Conservation (phyloP, 495 filamentous ascomycete genomes). For the Podospora tetraspora region DNA sequence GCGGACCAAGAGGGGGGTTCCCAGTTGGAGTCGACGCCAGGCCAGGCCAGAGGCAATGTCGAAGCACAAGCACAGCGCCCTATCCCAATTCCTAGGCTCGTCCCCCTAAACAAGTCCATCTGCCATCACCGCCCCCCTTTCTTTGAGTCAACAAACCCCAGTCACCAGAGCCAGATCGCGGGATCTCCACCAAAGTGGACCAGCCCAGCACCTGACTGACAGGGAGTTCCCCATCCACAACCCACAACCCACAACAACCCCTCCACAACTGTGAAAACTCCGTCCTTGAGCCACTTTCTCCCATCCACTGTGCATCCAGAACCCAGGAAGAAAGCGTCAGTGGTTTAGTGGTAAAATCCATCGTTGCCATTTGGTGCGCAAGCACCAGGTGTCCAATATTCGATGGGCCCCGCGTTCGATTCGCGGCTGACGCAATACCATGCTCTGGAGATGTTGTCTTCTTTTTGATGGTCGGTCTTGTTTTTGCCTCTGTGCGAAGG, state of each 20-base stretch:
- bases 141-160: background rate
- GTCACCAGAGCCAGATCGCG: background rate
- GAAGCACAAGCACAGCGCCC: background rate
- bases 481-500: background rate
- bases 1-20: no score
- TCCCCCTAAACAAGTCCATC: background rate
- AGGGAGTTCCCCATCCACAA: background rate
- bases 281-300: background rate
- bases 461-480: background rate
- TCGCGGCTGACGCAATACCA: constrained; percentile 41
- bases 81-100: background rate
- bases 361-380: background rate
- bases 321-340: background rate
- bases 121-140: background rate
- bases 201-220: background rate
- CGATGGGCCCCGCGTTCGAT: constrained; percentile 52
- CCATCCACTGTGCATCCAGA: background rate
- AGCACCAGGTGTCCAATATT: constrained; percentile 20
- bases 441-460: background rate
- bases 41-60: background rate
- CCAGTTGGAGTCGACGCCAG: no score
- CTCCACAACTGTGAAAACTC: background rate
- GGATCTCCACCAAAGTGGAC: background rate
- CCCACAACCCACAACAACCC: no score
- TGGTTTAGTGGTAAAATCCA: background rate